phyloP scores from a whole-genome alignment of 2,329 filamentous ascomycete genomes.

The Purpureocillium lavendulum region DNA sequence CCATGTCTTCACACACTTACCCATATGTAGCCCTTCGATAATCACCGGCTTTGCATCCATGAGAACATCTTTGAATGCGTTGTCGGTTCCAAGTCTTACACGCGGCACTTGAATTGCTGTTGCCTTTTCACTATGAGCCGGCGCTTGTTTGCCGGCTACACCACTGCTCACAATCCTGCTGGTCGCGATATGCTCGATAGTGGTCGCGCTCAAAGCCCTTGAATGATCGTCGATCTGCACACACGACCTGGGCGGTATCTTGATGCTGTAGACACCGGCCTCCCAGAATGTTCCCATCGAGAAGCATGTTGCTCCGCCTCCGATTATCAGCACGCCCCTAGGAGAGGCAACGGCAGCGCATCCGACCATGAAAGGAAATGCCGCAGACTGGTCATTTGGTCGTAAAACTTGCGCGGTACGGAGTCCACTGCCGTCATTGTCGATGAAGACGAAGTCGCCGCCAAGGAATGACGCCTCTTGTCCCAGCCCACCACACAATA shows the following conservation, averaged over 20 bases:
- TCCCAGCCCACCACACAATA: conserved; percentile 25
- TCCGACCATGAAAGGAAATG: conserved; percentile 61
- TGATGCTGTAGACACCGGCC: conserved; percentile 42
- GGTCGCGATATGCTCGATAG: conserved; percentile 17
- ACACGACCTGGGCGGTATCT: too few relatives aligned
- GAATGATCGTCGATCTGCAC: too few relatives aligned
- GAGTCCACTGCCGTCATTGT: conserved; percentile 25
- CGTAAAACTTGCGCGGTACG: conserved; percentile 5
- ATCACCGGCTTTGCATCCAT: conserved; percentile 46
- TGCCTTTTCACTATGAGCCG: conserved; percentile 6
- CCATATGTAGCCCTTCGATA: conserved; percentile 57
- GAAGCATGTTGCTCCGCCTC: conserved; percentile 82
- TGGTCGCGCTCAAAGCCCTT: not conserved
- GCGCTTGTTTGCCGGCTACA: conserved; percentile 1
- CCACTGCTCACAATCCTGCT: conserved; percentile 12
- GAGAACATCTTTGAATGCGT: conserved; percentile 54
- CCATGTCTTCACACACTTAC: conserved; percentile 61
- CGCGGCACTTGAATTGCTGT: conserved; percentile 35
- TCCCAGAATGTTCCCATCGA: conserved; percentile 88
- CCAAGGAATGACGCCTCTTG: conserved; percentile 16
- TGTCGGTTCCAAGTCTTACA: conserved; percentile 38
- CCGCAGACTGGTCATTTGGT: conserved; percentile 1
- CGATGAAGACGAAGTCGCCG: conserved; percentile 16
- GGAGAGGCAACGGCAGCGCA: conserved; percentile 44
- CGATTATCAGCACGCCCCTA: conserved; percentile 53